These are phyloP conservation scores for Paecilomyces sp. DNA, from an alignment of 2,329 filamentous ascomycete genomes.

Conservation along the genomic window DNA sequence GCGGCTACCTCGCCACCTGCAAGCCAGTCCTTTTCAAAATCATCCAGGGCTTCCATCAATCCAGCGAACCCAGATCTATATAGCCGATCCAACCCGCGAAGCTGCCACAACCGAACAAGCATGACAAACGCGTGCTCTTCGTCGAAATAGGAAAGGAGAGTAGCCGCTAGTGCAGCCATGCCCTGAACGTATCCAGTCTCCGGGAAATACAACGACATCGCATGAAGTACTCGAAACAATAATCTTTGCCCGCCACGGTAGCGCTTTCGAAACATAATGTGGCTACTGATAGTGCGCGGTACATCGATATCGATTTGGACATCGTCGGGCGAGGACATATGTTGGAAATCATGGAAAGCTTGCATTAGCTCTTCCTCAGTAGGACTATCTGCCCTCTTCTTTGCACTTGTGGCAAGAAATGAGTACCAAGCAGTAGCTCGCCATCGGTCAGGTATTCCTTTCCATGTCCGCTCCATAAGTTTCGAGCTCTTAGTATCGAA, in stretches of 20 bases:
- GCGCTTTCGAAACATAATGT: constrained; percentile 92
- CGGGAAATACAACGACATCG: constrained; percentile 83
- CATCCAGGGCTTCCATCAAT: constrained; percentile 74
- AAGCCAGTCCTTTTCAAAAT: constrained; percentile 83
- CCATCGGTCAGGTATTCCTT: constrained; percentile 96
- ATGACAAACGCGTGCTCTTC: constrained; percentile 93
- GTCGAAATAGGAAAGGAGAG: constrained; percentile 91
- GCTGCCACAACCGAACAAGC: constrained; percentile 88
- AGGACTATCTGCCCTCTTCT: constrained; percentile 52
- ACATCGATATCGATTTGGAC: constrained; percentile 97
- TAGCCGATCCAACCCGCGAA: constrained; percentile 76
- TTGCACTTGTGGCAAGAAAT: constrained; percentile 74
- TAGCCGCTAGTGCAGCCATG: constrained; percentile 90
- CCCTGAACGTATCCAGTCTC: constrained; percentile 94
- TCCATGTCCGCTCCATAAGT: constrained; percentile 88
- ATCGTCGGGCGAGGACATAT: constrained; percentile 74
- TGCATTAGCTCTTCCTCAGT: constrained; percentile 65
- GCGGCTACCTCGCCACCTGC: constrained; percentile 66
- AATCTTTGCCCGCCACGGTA: constrained; percentile 90
- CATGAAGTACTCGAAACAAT: constrained; percentile 86
- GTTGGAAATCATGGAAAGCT: constrained; percentile 66
- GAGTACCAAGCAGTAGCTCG: constrained; percentile 89
- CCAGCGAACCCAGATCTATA: constrained; percentile 81
- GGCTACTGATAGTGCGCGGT: constrained; percentile 84
- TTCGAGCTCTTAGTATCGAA: constrained; percentile 81